Percentiles rank a stretch among this genome's conserved stretches.
phyloP scores from a whole-genome alignment of 495 filamentous ascomycete species.

The Penicillium manginii region DNA sequence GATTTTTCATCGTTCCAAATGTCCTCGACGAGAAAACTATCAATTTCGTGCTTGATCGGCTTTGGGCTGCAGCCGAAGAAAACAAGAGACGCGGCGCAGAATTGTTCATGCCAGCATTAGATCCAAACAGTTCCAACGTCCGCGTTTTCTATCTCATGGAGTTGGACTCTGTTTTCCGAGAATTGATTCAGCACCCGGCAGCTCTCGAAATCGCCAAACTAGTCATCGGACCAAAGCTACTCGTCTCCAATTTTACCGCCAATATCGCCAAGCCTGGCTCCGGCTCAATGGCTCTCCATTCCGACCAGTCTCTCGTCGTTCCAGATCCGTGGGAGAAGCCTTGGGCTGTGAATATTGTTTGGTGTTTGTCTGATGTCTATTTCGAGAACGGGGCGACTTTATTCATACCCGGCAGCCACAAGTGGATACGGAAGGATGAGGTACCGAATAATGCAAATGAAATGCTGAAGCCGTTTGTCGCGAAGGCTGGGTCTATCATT shows the following conservation, averaged over 20 bases:
- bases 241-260: background rate
- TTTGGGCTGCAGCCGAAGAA: background rate
- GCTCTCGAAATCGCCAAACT: background rate
- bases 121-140: background rate
- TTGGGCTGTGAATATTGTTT: background rate
- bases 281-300: background rate
- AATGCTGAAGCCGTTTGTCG: background rate
- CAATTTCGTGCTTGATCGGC: background rate
- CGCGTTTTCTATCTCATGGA: constrained; percentile 1
- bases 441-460: background rate
- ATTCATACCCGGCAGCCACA: background rate
- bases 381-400: background rate
- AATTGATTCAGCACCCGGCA: background rate
- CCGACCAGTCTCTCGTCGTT: background rate
- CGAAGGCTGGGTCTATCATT: background rate
- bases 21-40: too few species aligned
- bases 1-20: too few species aligned
- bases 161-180: background rate
- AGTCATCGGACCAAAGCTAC: background rate
- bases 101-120: background rate
- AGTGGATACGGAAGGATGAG: background rate
- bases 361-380: constrained; percentile 1
- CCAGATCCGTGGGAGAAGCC: background rate
- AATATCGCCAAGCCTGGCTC: background rate
- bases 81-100: background rate